phyloP scores from a whole-genome alignment of 768 basidiomycete genomes.

The Leccinum longicurvipes region DNA sequence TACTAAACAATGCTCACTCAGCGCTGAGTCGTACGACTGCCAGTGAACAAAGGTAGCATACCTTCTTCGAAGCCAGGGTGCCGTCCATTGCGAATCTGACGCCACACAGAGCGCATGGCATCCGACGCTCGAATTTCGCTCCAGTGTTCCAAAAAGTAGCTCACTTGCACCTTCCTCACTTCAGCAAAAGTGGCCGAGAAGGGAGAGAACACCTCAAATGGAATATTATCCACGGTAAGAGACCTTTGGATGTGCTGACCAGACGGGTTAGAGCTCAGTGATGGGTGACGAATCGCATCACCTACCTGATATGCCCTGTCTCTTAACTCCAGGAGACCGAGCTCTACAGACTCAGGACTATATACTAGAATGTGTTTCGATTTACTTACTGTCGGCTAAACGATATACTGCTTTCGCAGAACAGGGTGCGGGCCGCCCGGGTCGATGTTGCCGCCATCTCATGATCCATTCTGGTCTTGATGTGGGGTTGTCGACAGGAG shows the following conservation, averaged over 20 bases:
- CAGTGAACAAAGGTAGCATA: conserved; percentile 28
- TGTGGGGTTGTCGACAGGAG: conserved; percentile 25
- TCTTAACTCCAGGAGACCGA: conserved; percentile 70
- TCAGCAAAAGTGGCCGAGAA: conserved; percentile 82
- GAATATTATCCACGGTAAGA: conserved; percentile 75
- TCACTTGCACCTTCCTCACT: conserved; percentile 77
- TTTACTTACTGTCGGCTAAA: conserved; percentile 72
- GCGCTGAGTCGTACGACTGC: neutral
- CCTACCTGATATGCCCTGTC: conserved; percentile 60
- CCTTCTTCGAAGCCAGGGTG: conserved; percentile 90
- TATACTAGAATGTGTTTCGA: neutral
- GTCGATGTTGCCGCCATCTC: conserved; percentile 61
- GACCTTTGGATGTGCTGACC: conserved; percentile 70
- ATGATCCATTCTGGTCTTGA: conserved; percentile 68
- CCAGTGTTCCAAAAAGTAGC: conserved; percentile 82
- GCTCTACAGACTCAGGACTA: conserved; percentile 39
- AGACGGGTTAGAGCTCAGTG: conserved; percentile 6
- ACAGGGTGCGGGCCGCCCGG: conserved; percentile 64
- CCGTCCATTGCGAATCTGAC: conserved; percentile 77
- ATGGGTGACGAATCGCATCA: neutral
- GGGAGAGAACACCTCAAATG: conserved; percentile 81
- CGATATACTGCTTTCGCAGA: conserved; percentile 84
- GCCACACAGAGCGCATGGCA: conserved; percentile 80
- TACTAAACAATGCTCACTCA: conserved; percentile 37
- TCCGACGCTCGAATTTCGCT: conserved; percentile 78